Evolutionary conservation across 1,284 basidiomycete genomes (phyloP), one percentile per base, ranked within the genome.

Genomic region (Coniophora puteana): DNA sequence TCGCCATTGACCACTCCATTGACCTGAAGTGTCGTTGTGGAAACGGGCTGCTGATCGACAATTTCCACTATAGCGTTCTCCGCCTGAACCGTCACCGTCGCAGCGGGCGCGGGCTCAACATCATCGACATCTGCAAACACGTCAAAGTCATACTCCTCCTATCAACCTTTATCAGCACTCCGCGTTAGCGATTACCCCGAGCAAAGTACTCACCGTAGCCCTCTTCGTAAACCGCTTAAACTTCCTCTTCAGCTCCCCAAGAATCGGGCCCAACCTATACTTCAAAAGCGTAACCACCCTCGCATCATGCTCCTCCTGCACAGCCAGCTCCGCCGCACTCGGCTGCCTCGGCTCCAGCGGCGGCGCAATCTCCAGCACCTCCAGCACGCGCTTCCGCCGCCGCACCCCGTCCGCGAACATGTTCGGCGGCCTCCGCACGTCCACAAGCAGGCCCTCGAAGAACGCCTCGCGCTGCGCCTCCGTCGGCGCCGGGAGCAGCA

Each of bases 321-420:
- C 59, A 2, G 87, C 84, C 26, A 98, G 63, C 63, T 99, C 95
- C 0, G 84, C 84, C 4, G 79, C 81, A 1, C 86, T 89, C 3
- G 87, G 93, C 52, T 87, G 74, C 31, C 89, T 72, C 0, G 95
- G 92, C 39, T 93, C 86, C 23, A 93, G 63, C 0, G 96, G 93
- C 10, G 94, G 92, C 0, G 96, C 96, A 27, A 92, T 73, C 0
- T 91, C 89, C 8, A 99, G 69, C 40, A 79, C 78, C 59, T 97
- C 94, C 5, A 99, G 72, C 0, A 95, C 70, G 20, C 95, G 80
- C 59, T 85, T 89, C 59, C 79, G 81, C 38, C 93, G 74, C 50
- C 88, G 84, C 47, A 95, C 69, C 2, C 91, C 94, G 57, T 97
- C 96, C 0, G 91, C 89, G 63, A 96, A 99, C 41, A 89, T 78